phyloP scores from a whole-genome alignment of 371 early-diverging fungal species.

The Mucor ambiguus region DNA sequence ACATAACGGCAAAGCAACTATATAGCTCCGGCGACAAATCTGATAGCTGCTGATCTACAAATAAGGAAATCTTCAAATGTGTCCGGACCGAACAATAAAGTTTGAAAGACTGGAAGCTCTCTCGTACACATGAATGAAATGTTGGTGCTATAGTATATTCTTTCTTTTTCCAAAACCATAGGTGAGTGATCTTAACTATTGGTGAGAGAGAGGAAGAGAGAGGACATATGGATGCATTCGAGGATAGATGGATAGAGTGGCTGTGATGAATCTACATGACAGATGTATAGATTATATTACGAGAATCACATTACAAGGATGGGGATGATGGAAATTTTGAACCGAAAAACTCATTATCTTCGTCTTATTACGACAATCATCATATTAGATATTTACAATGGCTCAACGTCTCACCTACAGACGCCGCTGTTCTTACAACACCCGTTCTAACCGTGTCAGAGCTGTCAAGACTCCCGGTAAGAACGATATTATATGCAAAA shows the following conservation, averaged over 20 bases:
- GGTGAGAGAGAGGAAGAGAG: neutral
- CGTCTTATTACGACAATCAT: slow-evolving; percentile 1
- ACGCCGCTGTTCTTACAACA: slow-evolving; percentile 98
- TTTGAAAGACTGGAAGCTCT: neutral
- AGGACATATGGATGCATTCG: neutral
- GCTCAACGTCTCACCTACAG: slow-evolving; percentile 97
- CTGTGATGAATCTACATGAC: neutral
- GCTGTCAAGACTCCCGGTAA: slow-evolving; percentile 97
- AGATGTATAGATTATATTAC: neutral
- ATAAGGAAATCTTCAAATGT: neutral
- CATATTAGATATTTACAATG: slow-evolving; percentile 46
- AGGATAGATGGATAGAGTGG: slow-evolving; percentile 11
- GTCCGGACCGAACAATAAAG: neutral
- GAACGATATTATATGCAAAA: neutral
- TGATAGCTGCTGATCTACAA: neutral
- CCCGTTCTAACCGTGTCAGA: slow-evolving; percentile 95
- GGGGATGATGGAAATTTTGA: neutral
- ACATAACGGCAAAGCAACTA: neutral
- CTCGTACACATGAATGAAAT: slow-evolving; percentile 11
- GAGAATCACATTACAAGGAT: neutral
- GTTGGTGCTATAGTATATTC: slow-evolving; percentile 13
- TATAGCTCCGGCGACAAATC: neutral
- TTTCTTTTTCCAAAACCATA: slow-evolving; percentile 37
- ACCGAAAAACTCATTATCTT: slow-evolving; percentile 3
- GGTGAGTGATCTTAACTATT: slow-evolving; percentile 20